Evolutionary conservation across 169 alveolate genomes (phyloP), one percentile per base, ranked within the genome.

Genomic region (Plasmodium sp.): DNA sequence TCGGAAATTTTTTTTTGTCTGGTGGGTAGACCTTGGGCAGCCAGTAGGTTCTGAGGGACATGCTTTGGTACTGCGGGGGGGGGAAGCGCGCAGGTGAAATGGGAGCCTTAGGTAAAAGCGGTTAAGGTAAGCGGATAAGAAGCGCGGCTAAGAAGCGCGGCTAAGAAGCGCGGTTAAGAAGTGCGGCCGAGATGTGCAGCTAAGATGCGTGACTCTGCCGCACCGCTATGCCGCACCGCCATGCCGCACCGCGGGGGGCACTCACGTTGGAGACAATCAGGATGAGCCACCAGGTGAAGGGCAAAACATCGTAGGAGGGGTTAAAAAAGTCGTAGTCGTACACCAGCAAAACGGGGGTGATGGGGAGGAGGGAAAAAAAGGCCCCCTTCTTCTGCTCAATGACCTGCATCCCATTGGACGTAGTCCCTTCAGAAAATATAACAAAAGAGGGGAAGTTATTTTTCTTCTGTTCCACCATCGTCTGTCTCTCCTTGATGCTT

Each of bases 391-490:
- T 88, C 31, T 79, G 94, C 16, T 77, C 90, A 39, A 88, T 77
- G 5, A 88, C 0, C 79, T 88, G 94, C 67, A 22, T 58, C 31
- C 94, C 94, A 62, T 88, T 88, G 18, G 94, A 79, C 22, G 94
- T 88, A 6, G 94, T 88, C 5, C 94, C 94, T 79, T 88, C 94
- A 12, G 94, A 88, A 51, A 88, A 88, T 36, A 88, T 88, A 56
- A 88, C 94, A 79, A 88, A 88, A 51, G 94, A 88, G 7, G 94
- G 94, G 36, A 77, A 67, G 79, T 79, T 88, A 3, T 56, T 54
- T 22, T 88, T 56, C 79, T 88, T 88, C 27, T 77, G 36, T 34
- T 88, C 71, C 14, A 88, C 82, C 34, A 80, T 9, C 48, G 9
- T 14, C 33, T 88, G 94, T 41, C 94, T 88, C 58, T 75, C 94